Evolutionary conservation across 108 stramenopile genomes (phyloP).

Genomic region (Nitzschia sp.): DNA sequence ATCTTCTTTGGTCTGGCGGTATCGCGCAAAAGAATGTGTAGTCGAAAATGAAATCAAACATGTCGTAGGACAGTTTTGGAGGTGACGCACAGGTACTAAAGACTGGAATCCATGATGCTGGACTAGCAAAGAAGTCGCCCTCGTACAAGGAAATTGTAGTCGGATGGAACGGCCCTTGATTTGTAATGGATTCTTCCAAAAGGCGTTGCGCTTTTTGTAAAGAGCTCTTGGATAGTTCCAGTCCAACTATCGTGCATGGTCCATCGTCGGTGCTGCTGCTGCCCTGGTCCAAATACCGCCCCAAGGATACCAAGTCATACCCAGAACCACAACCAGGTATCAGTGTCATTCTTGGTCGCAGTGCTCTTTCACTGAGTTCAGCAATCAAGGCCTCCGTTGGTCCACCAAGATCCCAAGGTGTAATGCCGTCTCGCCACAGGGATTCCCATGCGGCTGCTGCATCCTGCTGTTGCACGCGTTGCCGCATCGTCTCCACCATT

Average conservation of each 20-base stretch:
- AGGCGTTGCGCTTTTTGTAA: constrained; percentile 16
- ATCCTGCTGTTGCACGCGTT: constrained; percentile 2
- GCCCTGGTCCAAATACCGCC: neutral
- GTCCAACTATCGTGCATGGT: constrained; percentile 21
- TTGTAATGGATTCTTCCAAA: neutral
- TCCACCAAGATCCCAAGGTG: constrained; percentile 39
- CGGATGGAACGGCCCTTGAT: neutral
- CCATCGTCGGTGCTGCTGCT: neutral
- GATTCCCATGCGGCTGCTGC: constrained; percentile 20
- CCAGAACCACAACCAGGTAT: constrained; percentile 43
- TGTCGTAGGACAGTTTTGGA: neutral
- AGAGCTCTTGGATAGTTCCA: constrained; percentile 30
- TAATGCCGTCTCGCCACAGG: constrained; percentile 35
- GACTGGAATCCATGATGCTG: constrained; percentile 17
- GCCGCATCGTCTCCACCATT: constrained; percentile 7
- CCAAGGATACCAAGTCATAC: constrained; percentile 32
- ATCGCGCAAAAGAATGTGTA: constrained; percentile 44
- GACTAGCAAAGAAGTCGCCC: constrained; percentile 36
- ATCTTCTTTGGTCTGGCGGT: constrained; percentile 10
- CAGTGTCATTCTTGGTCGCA: neutral
- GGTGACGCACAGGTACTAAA: neutral
- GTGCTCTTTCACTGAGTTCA: constrained; percentile 6
- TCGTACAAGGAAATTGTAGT: constrained; percentile 2
- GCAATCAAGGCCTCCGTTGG: constrained; percentile 26
- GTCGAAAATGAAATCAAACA: constrained; percentile 40